Evolutionary conservation across 495 filamentous ascomycete species (phyloP), one percentile per base, ranked within the genome.

Genomic region (Podospora comata): DNA sequence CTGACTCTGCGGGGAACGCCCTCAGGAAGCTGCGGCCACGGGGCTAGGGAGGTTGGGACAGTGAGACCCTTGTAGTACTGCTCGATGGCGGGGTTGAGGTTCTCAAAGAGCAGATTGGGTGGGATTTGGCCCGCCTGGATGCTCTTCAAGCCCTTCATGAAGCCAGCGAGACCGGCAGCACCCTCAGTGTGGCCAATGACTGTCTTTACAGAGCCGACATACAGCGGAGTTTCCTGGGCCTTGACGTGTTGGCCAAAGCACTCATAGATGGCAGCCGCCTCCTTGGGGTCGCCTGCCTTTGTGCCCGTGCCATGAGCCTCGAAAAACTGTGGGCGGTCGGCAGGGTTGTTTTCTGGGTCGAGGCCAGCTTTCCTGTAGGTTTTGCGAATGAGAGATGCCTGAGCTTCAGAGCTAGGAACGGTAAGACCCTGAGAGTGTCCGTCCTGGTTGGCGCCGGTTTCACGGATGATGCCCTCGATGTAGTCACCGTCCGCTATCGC

Each of bases 401-500:
- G 88, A 0, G 85, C 83, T 6, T 75, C 69, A 3, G 74, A 67
- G 53, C 75, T 84, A 0, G 88, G 88, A 54, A 83, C 74, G 1
- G 30, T 32, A 32, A 32, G 30, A 32, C 82, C 82, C 0, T 78
- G 77, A 0, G 78, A 76, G 4, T 79, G 77, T 20, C 85, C 85
- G 68, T 88, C 85, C 62, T 87, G 78, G 66, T 90, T 89, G 23
- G 83, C 71, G 0, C 79, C 80, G 5, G 81, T 81, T 0, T 79
- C 81, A 4, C 85, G 80, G 67, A 92, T 86, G 0, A 91, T 77
- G 4, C 82, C 85, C 18, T 87, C 79, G 44, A 91, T 86, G 15
- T 81, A 82, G 67, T 86, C 80, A 4, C 79, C 79, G 61, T 84
- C 80, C 0, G 63, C 39, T 4, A 85, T 54, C 2, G 84, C 89